Conservation (phyloP, 2,329 filamentous ascomycete genomes). For the Diplocarpon mali region DNA sequence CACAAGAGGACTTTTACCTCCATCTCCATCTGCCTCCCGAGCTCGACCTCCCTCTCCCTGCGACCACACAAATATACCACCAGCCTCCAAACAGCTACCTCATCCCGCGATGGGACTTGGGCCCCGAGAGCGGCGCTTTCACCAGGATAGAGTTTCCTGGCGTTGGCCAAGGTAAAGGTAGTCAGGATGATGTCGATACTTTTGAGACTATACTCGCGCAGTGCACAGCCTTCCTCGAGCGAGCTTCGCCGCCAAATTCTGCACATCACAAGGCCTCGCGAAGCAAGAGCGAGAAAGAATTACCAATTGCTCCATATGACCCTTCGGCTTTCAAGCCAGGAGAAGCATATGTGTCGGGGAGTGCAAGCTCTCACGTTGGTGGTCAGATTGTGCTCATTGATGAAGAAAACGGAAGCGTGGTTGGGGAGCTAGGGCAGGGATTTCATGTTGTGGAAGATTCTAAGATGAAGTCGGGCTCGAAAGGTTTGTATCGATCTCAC, state of each 20-base stretch:
- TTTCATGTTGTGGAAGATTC: constrained; percentile 71
- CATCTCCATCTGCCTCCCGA: constrained; percentile 91
- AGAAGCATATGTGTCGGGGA: constrained; percentile 61
- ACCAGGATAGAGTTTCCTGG: constrained; percentile 84
- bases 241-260: constrained; percentile 46
- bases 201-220: constrained; percentile 98
- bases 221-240: constrained; percentile 89
- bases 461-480: constrained; percentile 72
- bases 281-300: constrained; percentile 27
- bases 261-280: constrained; percentile 15
- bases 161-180: constrained; percentile 57
- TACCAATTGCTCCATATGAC: constrained; percentile 53
- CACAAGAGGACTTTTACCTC: constrained; percentile 90
- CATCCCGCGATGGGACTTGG: constrained; percentile 90
- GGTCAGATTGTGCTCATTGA: constrained; percentile 88
- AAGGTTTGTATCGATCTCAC: constrained; percentile 47
- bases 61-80: constrained; percentile 95
- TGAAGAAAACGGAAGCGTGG: constrained; percentile 90
- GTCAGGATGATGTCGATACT: constrained; percentile 88
- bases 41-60: constrained; percentile 84
- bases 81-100: constrained; percentile 87
- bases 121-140: constrained; percentile 78
- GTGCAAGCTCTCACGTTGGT: constrained; percentile 43
- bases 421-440: constrained; percentile 79
- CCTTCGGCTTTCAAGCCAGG: constrained; percentile 71